Evolutionary conservation across 805 yeast genomes (phyloP).

Genomic region (Cyberlindnera amylophila): DNA sequence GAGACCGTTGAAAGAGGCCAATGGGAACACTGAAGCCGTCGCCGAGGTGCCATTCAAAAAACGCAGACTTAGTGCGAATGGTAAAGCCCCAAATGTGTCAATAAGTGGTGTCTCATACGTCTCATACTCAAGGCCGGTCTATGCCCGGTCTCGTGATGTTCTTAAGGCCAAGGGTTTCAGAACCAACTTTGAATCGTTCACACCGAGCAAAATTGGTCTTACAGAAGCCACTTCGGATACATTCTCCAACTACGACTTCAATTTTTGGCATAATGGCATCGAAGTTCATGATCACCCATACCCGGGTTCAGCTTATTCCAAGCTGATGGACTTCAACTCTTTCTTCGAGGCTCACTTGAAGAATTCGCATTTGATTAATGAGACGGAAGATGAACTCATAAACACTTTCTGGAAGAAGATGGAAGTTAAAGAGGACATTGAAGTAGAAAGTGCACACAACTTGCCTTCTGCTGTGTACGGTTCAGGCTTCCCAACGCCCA

Average conservation of each 20-base stretch:
- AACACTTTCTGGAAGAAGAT: slow-evolving; percentile 17
- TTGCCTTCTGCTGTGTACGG: slow-evolving; percentile 37
- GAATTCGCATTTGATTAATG: slow-evolving; percentile 28
- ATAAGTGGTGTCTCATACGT: slow-evolving; percentile 34
- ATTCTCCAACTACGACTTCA: slow-evolving; percentile 39
- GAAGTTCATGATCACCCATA: slow-evolving; percentile 37
- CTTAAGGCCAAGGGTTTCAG: slow-evolving; percentile 49
- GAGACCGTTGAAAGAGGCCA: slow-evolving; percentile 1
- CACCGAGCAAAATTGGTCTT: slow-evolving; percentile 40
- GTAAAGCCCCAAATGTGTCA: neutral
- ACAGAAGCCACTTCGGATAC: slow-evolving; percentile 33
- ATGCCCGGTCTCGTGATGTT: slow-evolving; percentile 41
- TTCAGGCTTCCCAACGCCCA: slow-evolving; percentile 32
- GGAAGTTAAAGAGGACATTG: slow-evolving; percentile 33
- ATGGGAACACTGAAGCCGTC: neutral
- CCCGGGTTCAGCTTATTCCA: slow-evolving; percentile 39
- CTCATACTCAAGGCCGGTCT: slow-evolving; percentile 43
- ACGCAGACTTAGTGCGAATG: slow-evolving; percentile 1
- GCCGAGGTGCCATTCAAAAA: neutral
- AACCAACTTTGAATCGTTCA: slow-evolving; percentile 44
- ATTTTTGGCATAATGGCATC: slow-evolving; percentile 40
- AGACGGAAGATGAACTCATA: slow-evolving; percentile 23
- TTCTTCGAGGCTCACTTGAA: slow-evolving; percentile 53
- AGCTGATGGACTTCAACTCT: slow-evolving; percentile 48
- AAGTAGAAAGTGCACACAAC: slow-evolving; percentile 34